Base-by-base conservation (phyloP, 2,329 filamentous ascomycete species). In the Trichoderma cornu-damae region DNA sequence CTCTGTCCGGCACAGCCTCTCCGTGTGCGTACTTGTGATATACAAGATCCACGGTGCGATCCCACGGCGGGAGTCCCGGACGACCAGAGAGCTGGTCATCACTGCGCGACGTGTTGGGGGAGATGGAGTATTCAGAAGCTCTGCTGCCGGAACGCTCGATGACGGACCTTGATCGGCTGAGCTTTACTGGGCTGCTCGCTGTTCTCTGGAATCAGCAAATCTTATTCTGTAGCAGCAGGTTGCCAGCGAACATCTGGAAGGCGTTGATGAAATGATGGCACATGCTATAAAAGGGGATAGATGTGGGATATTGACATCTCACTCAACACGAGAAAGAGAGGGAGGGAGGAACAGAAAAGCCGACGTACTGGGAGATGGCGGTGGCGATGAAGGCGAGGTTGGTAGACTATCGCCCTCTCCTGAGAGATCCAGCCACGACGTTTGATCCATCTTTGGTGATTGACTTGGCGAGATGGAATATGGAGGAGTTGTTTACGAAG, bases 31-130 rank as follows among this genome's bases (percentile, higher is more conserved):
- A 18, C 2, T 61, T 58, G 47, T 73, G 69, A 38, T 68, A 72
- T n/a, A 73, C 67, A 5, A 71, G 59, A 24, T 74, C 72, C n/a
- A 72, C 60, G 8, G 64, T 63, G 2, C 72, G 68, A 46, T 74
- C 68, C 72, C 72, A 74, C 0, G 71, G 61, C 1, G 70, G 70
- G 6, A 66, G 62, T 1, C 47, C 7, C 7, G 7, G 12, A 3
- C 44, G 40, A 9, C 34, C 49, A 14, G 32, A 4, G n/a, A 43
- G 34, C 14, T 40, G 52, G 9, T 44, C 49, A 14, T 57, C 37
- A 44, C 16, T 44, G 7, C 28, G 34, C 1, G 32, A 35, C 22
- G 20, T 22, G 40, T 30, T 48, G 20, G 40, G 40, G 1, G 53
- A 52, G 24, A 43, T n/a, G 35, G 51, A 43, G 1, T 48, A 26